These are phyloP conservation scores for Solanum chacoense DNA, from an alignment of 305 asterid species.

Conservation along the genomic window DNA sequence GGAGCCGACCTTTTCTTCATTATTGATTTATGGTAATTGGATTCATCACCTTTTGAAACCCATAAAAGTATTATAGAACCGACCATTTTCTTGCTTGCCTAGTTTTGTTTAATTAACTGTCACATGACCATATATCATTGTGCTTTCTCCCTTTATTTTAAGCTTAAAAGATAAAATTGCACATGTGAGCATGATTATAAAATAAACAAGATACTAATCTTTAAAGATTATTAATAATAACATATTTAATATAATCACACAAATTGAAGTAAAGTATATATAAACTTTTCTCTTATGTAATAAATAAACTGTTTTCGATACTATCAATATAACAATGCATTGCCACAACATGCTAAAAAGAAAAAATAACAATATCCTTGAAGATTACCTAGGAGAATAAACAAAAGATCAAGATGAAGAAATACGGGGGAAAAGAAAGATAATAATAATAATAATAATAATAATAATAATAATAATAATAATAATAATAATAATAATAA, in stretches of 20 bases:
- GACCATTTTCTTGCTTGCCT: neutral
- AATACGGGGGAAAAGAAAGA: neutral
- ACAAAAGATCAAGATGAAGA: neutral
- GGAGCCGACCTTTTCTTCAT: neutral
- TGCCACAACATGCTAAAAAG: neutral
- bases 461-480: too few species aligned
- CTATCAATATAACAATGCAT: neutral
- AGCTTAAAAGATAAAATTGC: neutral
- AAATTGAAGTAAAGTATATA: fast-evolving
- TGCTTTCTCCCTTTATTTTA: neutral
- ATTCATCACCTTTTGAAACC: neutral
- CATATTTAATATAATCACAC: fast-evolving
- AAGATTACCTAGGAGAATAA: neutral
- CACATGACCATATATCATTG: neutral
- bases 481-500: too few species aligned
- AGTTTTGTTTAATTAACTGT: neutral
- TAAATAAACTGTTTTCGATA: neutral
- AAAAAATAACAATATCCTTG: neutral
- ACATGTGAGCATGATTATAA: neutral
- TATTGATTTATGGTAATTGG: neutral
- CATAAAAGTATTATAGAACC: neutral
- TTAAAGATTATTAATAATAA: fast-evolving
- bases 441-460: too few species aligned
- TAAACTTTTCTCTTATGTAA: fast-evolving
- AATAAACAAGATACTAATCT: neutral